Conservation (phyloP, 176 grass and related monocot genomes). For the Lolium perenne region DNA sequence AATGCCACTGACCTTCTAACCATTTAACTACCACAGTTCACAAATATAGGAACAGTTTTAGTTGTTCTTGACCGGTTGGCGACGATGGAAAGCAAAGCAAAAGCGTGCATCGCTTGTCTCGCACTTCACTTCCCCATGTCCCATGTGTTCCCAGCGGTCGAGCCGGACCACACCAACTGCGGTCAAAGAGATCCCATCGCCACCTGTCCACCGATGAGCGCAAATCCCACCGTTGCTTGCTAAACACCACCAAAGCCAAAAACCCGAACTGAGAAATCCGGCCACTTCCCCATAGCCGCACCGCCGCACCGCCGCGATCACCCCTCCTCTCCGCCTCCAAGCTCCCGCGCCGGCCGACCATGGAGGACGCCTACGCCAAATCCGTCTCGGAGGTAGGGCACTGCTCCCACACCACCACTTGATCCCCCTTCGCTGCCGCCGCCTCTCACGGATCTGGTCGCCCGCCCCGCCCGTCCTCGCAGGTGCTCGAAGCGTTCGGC, state of each 20-base stretch:
- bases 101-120: slow-evolving; percentile 28
- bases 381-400: slow-evolving; percentile 80
- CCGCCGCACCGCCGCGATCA: neutral
- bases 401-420: neutral
- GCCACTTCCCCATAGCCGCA: neutral
- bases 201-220: slow-evolving; percentile 4
- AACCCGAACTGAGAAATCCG: neutral
- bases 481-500: slow-evolving; percentile 89
- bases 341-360: slow-evolving; percentile 32
- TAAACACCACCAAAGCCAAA: neutral
- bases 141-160: neutral
- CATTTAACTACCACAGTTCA: too few species aligned
- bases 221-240: slow-evolving; percentile 26
- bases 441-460: slow-evolving; percentile 56
- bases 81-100: slow-evolving; percentile 20
- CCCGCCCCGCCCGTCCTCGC: slow-evolving; percentile 27
- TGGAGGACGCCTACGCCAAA: slow-evolving; percentile 94
- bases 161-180: neutral
- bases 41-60: too few species aligned
- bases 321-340: neutral
- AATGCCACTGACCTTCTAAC: too few species aligned
- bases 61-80: neutral
- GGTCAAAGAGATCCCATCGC: slow-evolving; percentile 2
- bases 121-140: slow-evolving; percentile 15
- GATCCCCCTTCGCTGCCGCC: neutral